Conservation (phyloP, 73 alveolate genomes). For the Tetrahymena elliotti region DNA sequence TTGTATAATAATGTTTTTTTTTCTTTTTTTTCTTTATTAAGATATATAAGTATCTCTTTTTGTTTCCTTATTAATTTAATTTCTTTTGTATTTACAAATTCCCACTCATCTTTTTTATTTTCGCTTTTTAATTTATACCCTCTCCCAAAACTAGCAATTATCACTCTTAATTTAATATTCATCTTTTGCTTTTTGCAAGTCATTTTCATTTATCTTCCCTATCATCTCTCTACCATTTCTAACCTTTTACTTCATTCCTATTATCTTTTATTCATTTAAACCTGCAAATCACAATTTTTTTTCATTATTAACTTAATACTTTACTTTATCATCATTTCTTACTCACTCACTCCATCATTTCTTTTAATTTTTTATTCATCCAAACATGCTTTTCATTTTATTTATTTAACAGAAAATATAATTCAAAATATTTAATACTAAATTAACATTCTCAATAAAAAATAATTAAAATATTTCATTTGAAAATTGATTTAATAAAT, state of each 20-base stretch:
- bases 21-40: not conserved
- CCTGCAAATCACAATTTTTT: not conserved
- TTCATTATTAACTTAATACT: not conserved
- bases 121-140: conserved; percentile 1
- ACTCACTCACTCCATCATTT: not conserved
- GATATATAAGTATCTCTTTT: not conserved
- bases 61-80: conserved; percentile 17
- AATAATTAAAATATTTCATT: no score
- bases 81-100: not conserved
- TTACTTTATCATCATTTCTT: not conserved
- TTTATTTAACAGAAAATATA: not conserved
- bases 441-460: no score
- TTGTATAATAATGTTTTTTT: not conserved
- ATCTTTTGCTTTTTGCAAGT: not conserved
- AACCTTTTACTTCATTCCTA: not conserved
- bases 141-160: conserved; percentile 1
- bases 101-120: conserved; percentile 4
- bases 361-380: no score
- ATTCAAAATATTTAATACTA: no score
- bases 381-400: not conserved
- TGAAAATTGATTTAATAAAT: no score
- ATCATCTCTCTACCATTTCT: not conserved
- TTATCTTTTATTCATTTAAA: no score
- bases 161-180: not conserved
- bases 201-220: not conserved